phyloP scores from a whole-genome alignment of 371 early-diverging fungal genomes.

The Phascolomyces articulosus region DNA sequence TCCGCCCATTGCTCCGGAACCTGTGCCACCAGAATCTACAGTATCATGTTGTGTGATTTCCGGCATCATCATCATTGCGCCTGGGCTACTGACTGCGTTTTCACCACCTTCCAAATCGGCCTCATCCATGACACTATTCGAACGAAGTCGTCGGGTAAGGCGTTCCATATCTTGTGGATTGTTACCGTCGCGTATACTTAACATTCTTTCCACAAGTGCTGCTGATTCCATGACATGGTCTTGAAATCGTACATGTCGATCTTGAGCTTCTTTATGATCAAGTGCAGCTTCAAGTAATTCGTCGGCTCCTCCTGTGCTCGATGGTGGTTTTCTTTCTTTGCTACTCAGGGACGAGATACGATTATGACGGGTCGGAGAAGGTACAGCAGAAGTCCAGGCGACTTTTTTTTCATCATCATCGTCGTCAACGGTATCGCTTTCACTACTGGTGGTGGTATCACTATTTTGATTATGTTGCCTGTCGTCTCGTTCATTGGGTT shows the following conservation, averaged over 20 bases:
- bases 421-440: conserved; percentile 2
- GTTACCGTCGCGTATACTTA: conserved; percentile 20
- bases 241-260: conserved; percentile 49
- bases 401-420: neutral
- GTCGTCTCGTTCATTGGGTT: neutral
- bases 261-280: conserved; percentile 42
- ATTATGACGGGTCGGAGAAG: neutral
- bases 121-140: conserved; percentile 17
- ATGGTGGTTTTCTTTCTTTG: neutral
- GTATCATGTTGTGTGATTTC: neutral
- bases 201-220: conserved; percentile 42
- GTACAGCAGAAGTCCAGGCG: neutral
- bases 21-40: conserved; percentile 4
- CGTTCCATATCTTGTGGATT: conserved; percentile 8
- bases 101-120: conserved; percentile 16
- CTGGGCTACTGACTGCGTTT: neutral
- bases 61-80: neutral
- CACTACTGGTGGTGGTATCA: neutral
- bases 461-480: neutral
- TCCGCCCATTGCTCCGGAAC: conserved; percentile 3
- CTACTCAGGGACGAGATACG: conserved; percentile 7
- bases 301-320: conserved; percentile 4
- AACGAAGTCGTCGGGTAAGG: conserved; percentile 11
- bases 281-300: conserved; percentile 49
- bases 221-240: conserved; percentile 52